Percentiles rank a stretch among this genome's conserved stretches.
phyloP scores from a whole-genome alignment of 2,329 filamentous ascomycete genomes.

The Arthrobotrys conoides region DNA sequence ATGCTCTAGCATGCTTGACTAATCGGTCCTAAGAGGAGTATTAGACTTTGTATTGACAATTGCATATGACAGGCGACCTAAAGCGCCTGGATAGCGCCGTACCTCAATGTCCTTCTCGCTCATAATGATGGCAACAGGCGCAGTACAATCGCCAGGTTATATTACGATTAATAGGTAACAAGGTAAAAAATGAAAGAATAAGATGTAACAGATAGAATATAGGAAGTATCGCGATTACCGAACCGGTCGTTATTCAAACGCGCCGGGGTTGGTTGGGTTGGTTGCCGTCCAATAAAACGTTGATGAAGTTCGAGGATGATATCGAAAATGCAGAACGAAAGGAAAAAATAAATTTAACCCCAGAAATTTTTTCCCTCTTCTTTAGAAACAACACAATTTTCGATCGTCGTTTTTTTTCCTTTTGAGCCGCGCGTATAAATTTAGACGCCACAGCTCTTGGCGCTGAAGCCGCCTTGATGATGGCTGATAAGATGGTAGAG shows the following conservation, averaged over 20 bases:
- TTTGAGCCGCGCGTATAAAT: constrained; percentile 23
- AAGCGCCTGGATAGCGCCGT: constrained; percentile 1
- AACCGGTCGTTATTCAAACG: not conserved
- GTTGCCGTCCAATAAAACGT: constrained; percentile 9
- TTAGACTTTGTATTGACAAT: not conserved
- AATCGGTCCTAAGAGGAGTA: constrained; percentile 61
- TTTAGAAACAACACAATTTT: constrained; percentile 8
- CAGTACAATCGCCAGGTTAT: not conserved
- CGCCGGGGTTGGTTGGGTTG: not conserved
- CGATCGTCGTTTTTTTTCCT: constrained; percentile 12
- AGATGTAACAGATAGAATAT: not conserved
- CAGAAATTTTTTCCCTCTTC: constrained; percentile 17
- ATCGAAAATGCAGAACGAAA: not conserved
- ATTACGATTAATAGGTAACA: not conserved
- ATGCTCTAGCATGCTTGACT: constrained; percentile 74
- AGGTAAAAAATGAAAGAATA: not conserved
- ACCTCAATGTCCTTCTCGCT: constrained; percentile 60
- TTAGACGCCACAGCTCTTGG: constrained; percentile 5
- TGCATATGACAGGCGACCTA: not conserved
- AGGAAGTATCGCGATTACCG: constrained; percentile 12
- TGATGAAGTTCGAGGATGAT: constrained; percentile 7
- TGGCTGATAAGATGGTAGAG: not conserved
- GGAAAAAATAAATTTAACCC: not conserved
- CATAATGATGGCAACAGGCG: constrained; percentile 32
- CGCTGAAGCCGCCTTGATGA: not conserved